Percentiles rank a stretch among this genome's conserved stretches.
phyloP scores from a whole-genome alignment of 768 basidiomycete species.

The Phanerodontia chrysosporium region DNA sequence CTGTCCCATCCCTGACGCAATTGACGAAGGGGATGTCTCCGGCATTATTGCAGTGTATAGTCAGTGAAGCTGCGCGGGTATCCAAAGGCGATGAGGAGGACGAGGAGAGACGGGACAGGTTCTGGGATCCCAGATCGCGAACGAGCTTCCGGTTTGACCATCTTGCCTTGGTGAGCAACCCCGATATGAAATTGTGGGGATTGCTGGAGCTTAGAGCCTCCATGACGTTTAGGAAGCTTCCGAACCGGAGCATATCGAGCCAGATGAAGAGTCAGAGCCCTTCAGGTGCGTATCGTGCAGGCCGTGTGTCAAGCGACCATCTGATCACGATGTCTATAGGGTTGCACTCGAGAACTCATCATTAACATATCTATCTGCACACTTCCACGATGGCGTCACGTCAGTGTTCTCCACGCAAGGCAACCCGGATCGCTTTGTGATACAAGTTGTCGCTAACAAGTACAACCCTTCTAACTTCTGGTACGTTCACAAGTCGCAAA shows the following conservation, averaged over 20 bases:
- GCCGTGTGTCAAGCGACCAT: constrained; percentile 28
- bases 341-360: constrained; percentile 66
- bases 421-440: constrained; percentile 44
- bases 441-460: constrained; percentile 92
- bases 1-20: background rate
- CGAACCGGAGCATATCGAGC: constrained; percentile 60
- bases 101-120: constrained; percentile 57
- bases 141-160: constrained; percentile 84
- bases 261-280: constrained; percentile 62
- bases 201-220: background rate
- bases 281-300: constrained; percentile 55
- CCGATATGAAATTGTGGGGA: background rate
- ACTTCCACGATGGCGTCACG: constrained; percentile 76
- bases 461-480: constrained; percentile 94
- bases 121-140: constrained; percentile 79
- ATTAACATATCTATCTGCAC: constrained; percentile 67
- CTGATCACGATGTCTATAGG: constrained; percentile 33
- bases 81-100: constrained; percentile 22
- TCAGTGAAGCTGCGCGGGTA: constrained; percentile 68
- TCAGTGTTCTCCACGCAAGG: constrained; percentile 62
- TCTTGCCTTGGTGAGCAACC: constrained; percentile 61
- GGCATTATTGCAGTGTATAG: constrained; percentile 62
- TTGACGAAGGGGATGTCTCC: background rate
- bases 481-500: constrained; percentile 36
- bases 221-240: constrained; percentile 62